These are phyloP conservation scores for Wickerhamomyces bovis DNA, from an alignment of 805 yeast species.

Conservation along the genomic window DNA sequence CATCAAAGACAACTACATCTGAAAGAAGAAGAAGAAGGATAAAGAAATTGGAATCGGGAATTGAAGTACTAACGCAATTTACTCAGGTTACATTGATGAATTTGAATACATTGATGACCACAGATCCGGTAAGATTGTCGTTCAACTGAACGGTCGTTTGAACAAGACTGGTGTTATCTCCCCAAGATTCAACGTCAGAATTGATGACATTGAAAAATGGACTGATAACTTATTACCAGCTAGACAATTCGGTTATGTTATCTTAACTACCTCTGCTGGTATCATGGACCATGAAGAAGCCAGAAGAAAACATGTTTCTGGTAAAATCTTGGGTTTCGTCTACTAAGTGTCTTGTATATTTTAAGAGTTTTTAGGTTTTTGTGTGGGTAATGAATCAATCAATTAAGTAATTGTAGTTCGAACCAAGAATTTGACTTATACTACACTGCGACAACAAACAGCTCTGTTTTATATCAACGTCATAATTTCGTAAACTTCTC, in stretches of 20 bases:
- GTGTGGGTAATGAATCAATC: too few relatives aligned
- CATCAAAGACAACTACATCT: not conserved
- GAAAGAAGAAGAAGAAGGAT: conserved; percentile 4
- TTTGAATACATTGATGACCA: conserved; percentile 97
- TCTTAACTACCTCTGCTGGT: conserved; percentile 98
- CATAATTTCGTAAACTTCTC: not conserved
- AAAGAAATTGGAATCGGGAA: not conserved
- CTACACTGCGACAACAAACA: too few relatives aligned
- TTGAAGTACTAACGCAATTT: conserved; percentile 5
- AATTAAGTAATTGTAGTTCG: too few relatives aligned
- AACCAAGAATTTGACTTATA: too few relatives aligned
- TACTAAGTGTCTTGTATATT: conserved; percentile 42
- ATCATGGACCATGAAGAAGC: conserved; percentile 99
- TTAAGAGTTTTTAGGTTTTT: conserved; percentile 1
- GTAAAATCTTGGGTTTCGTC: conserved; percentile 96
- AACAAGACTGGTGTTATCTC: conserved; percentile 98
- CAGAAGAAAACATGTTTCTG: conserved; percentile 99
- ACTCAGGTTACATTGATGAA: conserved; percentile 76
- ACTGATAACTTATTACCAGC: conserved; percentile 97
- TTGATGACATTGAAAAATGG: conserved; percentile 96
- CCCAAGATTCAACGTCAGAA: conserved; percentile 96
- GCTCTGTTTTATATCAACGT: too few relatives aligned
- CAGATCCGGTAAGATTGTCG: conserved; percentile 97
- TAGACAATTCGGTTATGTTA: conserved; percentile 97
- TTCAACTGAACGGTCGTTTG: conserved; percentile 94